Evolutionary conservation across 2,329 filamentous ascomycete species (phyloP).

Genomic region (Ceratocystis diversiconidia): DNA sequence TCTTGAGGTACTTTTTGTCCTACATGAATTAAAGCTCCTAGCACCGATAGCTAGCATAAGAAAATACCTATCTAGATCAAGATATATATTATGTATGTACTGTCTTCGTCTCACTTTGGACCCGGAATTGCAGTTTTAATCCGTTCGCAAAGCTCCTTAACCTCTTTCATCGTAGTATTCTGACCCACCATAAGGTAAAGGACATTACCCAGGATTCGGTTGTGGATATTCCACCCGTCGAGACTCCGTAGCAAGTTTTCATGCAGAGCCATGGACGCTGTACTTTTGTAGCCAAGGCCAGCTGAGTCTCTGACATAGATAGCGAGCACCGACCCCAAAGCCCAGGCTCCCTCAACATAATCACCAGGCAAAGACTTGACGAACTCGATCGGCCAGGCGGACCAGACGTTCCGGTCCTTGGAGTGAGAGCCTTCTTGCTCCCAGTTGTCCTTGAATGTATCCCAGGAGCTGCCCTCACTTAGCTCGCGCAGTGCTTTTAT

Average conservation of each 20-base stretch:
- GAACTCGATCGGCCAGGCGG: conserved; percentile 52
- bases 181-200: conserved; percentile 45
- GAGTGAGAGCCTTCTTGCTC: neutral
- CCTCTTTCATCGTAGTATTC: conserved; percentile 26
- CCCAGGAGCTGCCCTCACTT: conserved; percentile 43
- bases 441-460: conserved; percentile 38
- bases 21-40: too few relatives aligned
- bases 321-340: conserved; percentile 60
- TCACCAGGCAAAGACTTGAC: conserved; percentile 42
- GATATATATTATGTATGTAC: too few relatives aligned
- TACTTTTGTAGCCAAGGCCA: conserved; percentile 34
- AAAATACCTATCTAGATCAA: too few relatives aligned
- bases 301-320: conserved; percentile 37
- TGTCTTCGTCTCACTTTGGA: neutral
- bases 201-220: conserved; percentile 42
- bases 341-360: conserved; percentile 51
- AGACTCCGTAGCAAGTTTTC: conserved; percentile 22
- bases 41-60: too few relatives aligned
- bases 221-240: conserved; percentile 36
- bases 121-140: neutral
- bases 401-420: conserved; percentile 38
- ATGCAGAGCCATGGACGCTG: conserved; percentile 32
- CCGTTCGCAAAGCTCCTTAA: neutral
- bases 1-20: too few relatives aligned
- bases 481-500: conserved; percentile 45